phyloP scores from a whole-genome alignment of 1,284 basidiomycete genomes.

The Clitocybe nebularis region DNA sequence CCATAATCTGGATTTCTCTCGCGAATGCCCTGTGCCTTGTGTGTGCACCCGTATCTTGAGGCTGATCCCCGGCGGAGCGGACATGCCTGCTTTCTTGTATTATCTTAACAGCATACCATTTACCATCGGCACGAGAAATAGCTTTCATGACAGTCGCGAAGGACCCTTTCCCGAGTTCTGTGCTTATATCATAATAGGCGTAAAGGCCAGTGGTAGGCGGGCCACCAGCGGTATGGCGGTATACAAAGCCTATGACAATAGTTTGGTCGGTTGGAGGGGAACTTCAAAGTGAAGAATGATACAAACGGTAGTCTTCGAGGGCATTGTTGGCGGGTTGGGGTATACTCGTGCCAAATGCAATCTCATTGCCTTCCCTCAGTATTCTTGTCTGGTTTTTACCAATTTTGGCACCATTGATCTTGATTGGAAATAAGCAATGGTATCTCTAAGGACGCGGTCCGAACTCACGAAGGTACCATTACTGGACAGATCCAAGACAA shows the following conservation, averaged over 20 bases:
- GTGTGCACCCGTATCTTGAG: constrained; percentile 13
- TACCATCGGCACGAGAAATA: constrained; percentile 52
- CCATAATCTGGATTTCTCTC: constrained; percentile 80
- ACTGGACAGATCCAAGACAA: constrained; percentile 69
- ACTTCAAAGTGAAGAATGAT: constrained; percentile 10
- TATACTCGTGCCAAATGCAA: constrained; percentile 67
- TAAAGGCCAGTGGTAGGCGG: constrained; percentile 49
- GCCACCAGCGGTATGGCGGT: constrained; percentile 48
- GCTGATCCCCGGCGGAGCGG: constrained; percentile 23
- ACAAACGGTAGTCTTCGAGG: constrained; percentile 58
- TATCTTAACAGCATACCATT: constrained; percentile 75
- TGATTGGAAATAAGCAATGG: constrained; percentile 10
- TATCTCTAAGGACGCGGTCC: constrained; percentile 3
- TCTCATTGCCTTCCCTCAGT: constrained; percentile 76
- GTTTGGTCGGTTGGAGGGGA: constrained; percentile 7
- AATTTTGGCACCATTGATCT: constrained; percentile 74
- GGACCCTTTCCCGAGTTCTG: constrained; percentile 74
- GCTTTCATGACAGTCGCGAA: constrained; percentile 80
- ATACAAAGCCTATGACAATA: constrained; percentile 35
- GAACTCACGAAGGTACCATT: constrained; percentile 83
- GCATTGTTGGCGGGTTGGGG: constrained; percentile 42
- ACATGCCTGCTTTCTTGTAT: constrained; percentile 49
- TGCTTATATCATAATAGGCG: constrained; percentile 58
- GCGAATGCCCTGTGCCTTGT: constrained; percentile 35
- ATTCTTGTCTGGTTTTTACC: constrained; percentile 54